A percentile compares a stretch with the other conserved stretches of the same genome.
Conservation (phyloP, 2,329 filamentous ascomycete genomes). For the Sporothrix curviconia region DNA sequence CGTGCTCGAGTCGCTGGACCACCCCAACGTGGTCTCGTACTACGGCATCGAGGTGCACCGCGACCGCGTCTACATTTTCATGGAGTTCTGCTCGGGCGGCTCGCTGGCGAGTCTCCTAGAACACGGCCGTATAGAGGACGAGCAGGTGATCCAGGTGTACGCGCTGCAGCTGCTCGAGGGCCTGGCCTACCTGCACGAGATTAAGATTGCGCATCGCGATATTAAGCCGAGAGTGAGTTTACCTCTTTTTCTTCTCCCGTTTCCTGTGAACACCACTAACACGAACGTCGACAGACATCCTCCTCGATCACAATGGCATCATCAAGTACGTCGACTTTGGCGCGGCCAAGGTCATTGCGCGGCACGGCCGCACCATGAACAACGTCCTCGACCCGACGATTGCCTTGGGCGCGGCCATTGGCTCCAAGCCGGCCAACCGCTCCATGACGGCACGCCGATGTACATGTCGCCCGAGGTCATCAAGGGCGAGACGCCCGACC, state of each 20-base stretch:
- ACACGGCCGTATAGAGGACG: slow-evolving; percentile 94
- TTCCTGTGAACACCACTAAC: slow-evolving; percentile 10
- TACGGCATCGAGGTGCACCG: slow-evolving; percentile 97
- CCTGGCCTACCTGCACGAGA: slow-evolving; percentile 85
- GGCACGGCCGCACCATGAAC: slow-evolving; percentile 75
- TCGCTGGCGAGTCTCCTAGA: slow-evolving; percentile 85
- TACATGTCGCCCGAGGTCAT: slow-evolving; percentile 99
- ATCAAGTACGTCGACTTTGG: slow-evolving; percentile 99
- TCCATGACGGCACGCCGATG: slow-evolving; percentile 98
- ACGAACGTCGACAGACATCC: slow-evolving; percentile 69
- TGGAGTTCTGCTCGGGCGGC: slow-evolving; percentile 97
- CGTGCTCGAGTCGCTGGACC: slow-evolving; percentile 88
- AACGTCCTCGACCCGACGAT: slow-evolving; percentile 36
- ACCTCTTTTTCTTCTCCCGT: background rate
- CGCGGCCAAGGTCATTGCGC: slow-evolving; percentile 91
- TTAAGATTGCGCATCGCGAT: slow-evolving; percentile 87
- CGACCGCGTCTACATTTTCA: slow-evolving; percentile 99
- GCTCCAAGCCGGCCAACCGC: slow-evolving; percentile 55
- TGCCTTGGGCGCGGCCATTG: slow-evolving; percentile 44
- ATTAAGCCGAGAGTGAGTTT: slow-evolving; percentile 92
- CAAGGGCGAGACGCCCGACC: slow-evolving; percentile 74
- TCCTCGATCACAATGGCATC: slow-evolving; percentile 93
- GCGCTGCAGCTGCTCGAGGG: slow-evolving; percentile 90
- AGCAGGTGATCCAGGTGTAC: slow-evolving; percentile 96
- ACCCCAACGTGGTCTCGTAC: slow-evolving; percentile 96